Percentiles rank a stretch among this genome's conserved stretches.
Evolutionary conservation across 2,329 filamentous ascomycete species (phyloP).

Genomic region (Aureobasidium sp.): DNA sequence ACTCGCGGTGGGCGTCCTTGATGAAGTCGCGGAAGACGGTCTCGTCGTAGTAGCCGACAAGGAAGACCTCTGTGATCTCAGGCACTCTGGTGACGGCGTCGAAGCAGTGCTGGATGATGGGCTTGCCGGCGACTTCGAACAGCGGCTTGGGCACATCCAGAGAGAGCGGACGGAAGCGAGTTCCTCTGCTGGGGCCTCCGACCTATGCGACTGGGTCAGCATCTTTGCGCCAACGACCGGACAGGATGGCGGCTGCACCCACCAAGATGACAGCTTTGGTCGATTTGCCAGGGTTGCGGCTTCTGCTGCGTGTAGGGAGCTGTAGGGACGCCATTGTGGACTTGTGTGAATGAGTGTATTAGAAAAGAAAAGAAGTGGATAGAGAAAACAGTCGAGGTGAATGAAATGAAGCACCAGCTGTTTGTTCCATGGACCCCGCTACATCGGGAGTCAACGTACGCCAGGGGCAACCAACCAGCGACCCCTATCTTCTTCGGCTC

Average conservation of each 20-base stretch:
- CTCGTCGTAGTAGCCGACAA: conserved; percentile 99
- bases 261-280: conserved; percentile 96
- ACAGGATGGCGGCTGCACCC: conserved; percentile 29
- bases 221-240: conserved; percentile 15
- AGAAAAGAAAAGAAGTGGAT: background rate
- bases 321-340: conserved; percentile 22
- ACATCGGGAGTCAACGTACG: background rate
- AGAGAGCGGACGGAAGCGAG: conserved; percentile 87
- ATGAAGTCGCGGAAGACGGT: conserved; percentile 96
- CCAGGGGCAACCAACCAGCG: conserved; percentile 3
- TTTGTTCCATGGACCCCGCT: background rate
- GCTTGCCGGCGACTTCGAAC: conserved; percentile 96
- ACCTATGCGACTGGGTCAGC: conserved; percentile 51
- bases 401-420: conserved; percentile 14
- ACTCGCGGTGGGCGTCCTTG: conserved; percentile 77
- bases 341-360: background rate
- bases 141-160: conserved; percentile 97
- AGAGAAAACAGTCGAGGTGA: background rate
- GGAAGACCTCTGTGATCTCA: conserved; percentile 89
- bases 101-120: conserved; percentile 97
- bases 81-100: conserved; percentile 84
- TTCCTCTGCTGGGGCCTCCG: conserved; percentile 90
- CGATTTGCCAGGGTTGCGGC: conserved; percentile 42
- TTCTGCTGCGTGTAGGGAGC: conserved; percentile 27
- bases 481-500: conserved; percentile 1